Conservation (phyloP, 73 alveolate genomes). For the Paramecium caudatum region DNA sequence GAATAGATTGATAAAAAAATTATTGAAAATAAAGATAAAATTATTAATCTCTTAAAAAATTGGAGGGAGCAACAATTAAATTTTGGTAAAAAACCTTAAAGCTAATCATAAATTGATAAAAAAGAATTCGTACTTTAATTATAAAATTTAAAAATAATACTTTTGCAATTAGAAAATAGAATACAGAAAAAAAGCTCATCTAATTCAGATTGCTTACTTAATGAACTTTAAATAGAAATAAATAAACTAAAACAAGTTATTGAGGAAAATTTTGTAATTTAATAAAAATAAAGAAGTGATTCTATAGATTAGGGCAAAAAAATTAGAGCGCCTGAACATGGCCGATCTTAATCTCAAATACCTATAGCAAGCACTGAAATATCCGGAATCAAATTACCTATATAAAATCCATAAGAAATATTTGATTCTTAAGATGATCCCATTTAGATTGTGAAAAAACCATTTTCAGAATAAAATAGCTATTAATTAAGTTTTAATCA, state of each 20-base stretch:
- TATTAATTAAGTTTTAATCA: conserved; percentile 61
- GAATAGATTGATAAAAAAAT: neutral
- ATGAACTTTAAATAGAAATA: neutral
- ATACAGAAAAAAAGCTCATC: neutral
- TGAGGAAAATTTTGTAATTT: conserved; percentile 6
- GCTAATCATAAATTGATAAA: neutral
- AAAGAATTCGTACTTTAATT: conserved; percentile 17
- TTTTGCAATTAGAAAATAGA: conserved; percentile 38
- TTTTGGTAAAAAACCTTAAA: neutral
- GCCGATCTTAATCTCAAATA: conserved; percentile 33
- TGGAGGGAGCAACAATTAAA: neutral
- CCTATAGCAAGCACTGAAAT: neutral
- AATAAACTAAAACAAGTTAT: neutral
- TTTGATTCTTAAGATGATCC: conserved; percentile 61
- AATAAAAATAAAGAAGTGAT: conserved; percentile 6
- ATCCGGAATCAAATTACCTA: neutral
- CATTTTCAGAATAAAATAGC: conserved; percentile 53
- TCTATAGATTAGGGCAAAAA: conserved; percentile 11
- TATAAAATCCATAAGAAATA: conserved; percentile 14
- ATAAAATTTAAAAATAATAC: conserved; percentile 17
- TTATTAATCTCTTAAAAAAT: neutral
- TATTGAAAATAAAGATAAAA: neutral
- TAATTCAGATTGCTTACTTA: neutral
- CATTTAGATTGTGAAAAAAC: conserved; percentile 16
- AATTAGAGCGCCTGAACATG: neutral